Percentiles rank a stretch among this genome's conserved stretches.
Conservation (phyloP, 768 basidiomycete species). For the Obba rivulosa region DNA sequence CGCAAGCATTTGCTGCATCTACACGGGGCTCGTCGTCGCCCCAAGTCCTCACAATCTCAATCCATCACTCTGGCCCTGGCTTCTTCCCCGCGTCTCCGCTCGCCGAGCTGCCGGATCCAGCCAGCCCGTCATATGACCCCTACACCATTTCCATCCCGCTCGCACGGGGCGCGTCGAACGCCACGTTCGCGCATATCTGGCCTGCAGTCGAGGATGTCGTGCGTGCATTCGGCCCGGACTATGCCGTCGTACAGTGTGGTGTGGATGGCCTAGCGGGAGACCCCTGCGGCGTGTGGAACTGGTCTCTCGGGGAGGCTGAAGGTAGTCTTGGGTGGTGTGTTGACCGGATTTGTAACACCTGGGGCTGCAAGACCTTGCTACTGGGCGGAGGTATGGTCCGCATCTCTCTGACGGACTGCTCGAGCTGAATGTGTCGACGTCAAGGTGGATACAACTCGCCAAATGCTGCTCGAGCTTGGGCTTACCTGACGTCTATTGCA, state of each 20-base stretch:
- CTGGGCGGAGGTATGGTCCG: conserved; percentile 70
- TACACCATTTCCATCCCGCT: conserved; percentile 82
- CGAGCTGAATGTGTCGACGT: background rate
- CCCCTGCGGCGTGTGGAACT: conserved; percentile 69
- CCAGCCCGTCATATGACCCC: conserved; percentile 39
- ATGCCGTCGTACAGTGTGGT: conserved; percentile 80
- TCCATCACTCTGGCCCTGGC: conserved; percentile 78
- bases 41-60: conserved; percentile 57
- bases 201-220: conserved; percentile 53
- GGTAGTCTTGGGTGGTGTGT: conserved; percentile 69
- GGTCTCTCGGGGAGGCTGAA: conserved; percentile 48
- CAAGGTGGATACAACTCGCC: conserved; percentile 78
- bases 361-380: conserved; percentile 61
- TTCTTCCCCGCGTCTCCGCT: conserved; percentile 73
- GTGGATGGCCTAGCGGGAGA: conserved; percentile 85
- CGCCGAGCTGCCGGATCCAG: conserved; percentile 39
- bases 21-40: conserved; percentile 26
- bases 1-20: conserved; percentile 60
- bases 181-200: conserved; percentile 65
- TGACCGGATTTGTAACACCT: conserved; percentile 41
- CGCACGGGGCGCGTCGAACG: conserved; percentile 56
- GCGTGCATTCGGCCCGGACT: conserved; percentile 67
- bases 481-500: conserved; percentile 70
- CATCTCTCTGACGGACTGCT: background rate
- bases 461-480: conserved; percentile 86